Percentiles rank a stretch among this genome's conserved stretches.
Conservation (phyloP, 2,329 filamentous ascomycete species). For the Phyllosticta paracitricarpa region DNA sequence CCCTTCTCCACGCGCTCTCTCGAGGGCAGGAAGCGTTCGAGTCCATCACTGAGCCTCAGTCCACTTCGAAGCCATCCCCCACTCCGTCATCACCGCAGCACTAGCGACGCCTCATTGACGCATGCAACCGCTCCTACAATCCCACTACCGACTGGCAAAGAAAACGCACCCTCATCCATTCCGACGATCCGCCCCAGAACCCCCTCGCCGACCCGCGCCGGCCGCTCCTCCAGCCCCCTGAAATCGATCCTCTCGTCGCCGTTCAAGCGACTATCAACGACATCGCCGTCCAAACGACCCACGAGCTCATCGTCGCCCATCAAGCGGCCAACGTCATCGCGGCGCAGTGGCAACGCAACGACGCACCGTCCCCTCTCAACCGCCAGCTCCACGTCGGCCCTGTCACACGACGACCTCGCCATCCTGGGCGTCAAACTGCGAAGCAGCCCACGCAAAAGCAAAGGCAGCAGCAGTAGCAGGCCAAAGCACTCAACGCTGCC, state of each 20-base stretch:
- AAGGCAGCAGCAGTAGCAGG: background rate
- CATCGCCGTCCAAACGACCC: background rate
- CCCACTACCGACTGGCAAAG: background rate
- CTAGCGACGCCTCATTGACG: background rate
- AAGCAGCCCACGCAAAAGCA: background rate
- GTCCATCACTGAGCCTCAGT: background rate
- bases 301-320: background rate
- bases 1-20: background rate
- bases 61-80: background rate
- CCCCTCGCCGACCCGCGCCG: slow-evolving; percentile 2
- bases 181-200: background rate
- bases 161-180: background rate
- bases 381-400: background rate
- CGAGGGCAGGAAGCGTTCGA: background rate
- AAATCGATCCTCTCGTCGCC: background rate
- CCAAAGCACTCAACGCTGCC: background rate
- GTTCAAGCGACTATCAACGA: background rate
- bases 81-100: background rate
- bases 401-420: background rate
- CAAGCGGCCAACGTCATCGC: background rate
- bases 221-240: slow-evolving; percentile 3
- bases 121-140: background rate
- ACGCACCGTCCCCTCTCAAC: background rate
- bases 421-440: background rate
- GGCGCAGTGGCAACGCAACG: background rate